Evolutionary conservation across 2,329 filamentous ascomycete genomes (phyloP), one percentile per base, ranked within the genome.

Genomic region (Rutstroemia sydowiana): DNA sequence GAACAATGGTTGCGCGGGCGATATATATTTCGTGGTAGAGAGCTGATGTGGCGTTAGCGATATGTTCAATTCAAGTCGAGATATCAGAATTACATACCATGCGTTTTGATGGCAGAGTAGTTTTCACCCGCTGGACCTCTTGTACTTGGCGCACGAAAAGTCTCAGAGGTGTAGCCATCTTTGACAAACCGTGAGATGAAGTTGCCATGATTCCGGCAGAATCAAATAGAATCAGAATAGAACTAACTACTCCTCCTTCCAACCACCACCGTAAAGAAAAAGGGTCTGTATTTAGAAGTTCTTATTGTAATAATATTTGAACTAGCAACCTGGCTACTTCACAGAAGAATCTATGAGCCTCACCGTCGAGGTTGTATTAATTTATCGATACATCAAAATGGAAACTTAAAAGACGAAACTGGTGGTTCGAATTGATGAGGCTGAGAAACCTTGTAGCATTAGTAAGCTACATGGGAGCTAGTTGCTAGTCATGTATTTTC

Each of bases 1-100:
- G n/a, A 54, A 57, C 36, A 48, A 49, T 34, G 57, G 54, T 16
- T 54, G 46, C 9, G 47, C 46, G 36, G 58, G 54, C 42, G 53
- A 44, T n/a, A 48, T 45, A 36, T 10, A n/a, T n/a, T n/a, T n/a
- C n/a, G n/a, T 45, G 14, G 41, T 51, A 18, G 48, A 51, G 6
- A 51, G n/a, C 48, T 51, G 31, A 18, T 20, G 23, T 16, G 26
- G 21, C 18, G 39, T 51, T 45, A 51, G 48, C 18, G 42, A 26
- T 5, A 13, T 16, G 18, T 37, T 8, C 14, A 14, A 31, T 9
- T n/a, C 5, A 18, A 9, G 11, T 2, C 1, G 9, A 31, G 14
- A 16, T 3, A 34, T 46, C 18, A 16, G 21, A 13, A 5, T 34
- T 31, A 51, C 48, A 32, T 31, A 51, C 48, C 48, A 31, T 51